Conservation (phyloP, 2,329 filamentous ascomycete genomes). For the Fusarium sp. region DNA sequence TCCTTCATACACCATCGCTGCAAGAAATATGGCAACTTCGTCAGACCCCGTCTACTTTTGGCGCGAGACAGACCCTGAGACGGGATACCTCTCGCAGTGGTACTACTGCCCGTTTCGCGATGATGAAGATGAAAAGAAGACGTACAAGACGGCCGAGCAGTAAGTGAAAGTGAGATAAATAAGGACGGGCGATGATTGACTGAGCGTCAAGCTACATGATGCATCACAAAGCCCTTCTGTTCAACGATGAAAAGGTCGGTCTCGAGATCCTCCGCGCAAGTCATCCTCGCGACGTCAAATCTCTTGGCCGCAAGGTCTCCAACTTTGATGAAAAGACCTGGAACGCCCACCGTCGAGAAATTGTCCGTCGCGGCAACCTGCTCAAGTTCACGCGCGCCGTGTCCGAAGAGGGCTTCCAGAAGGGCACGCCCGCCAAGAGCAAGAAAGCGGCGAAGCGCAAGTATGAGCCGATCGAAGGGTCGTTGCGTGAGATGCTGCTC, state of each 20-base stretch:
- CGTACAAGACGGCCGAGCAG: constrained; percentile 69
- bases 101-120: constrained; percentile 66
- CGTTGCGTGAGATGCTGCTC: constrained; percentile 66
- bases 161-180: constrained; percentile 45
- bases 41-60: constrained; percentile 62
- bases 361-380: constrained; percentile 72
- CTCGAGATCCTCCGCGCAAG: constrained; percentile 63
- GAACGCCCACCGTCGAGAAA: constrained; percentile 64
- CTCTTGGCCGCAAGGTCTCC: constrained; percentile 69
- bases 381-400: constrained; percentile 71
- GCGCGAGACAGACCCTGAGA: constrained; percentile 61
- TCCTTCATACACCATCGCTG: neutral
- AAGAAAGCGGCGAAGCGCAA: constrained; percentile 26
- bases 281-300: constrained; percentile 65
- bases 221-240: constrained; percentile 68
- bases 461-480: constrained; percentile 52
- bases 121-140: constrained; percentile 52
- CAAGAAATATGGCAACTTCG: constrained; percentile 23
- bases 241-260: constrained; percentile 62
- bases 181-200: neutral
- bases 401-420: constrained; percentile 47
- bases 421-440: constrained; percentile 41
- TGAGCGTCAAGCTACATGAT: constrained; percentile 65
- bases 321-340: constrained; percentile 68
- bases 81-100: constrained; percentile 77